Evolutionary conservation across 2,329 filamentous ascomycete species (phyloP).

Genomic region (Pyrenochaeta sp.): DNA sequence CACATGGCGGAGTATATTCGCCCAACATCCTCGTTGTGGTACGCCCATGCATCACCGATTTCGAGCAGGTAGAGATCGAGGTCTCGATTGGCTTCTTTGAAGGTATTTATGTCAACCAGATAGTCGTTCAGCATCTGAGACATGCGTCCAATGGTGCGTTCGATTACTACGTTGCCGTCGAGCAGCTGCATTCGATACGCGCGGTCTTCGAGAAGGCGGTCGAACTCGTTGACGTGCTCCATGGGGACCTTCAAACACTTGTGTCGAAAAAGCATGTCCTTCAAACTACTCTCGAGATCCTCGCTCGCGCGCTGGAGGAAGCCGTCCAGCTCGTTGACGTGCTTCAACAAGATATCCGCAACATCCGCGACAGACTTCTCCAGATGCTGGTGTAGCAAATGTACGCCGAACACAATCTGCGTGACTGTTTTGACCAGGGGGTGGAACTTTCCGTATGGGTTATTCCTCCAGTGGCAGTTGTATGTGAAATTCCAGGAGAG

Average conservation of each 20-base stretch:
- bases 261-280: slow-evolving; percentile 76
- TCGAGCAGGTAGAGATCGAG: slow-evolving; percentile 78
- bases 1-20: slow-evolving; percentile 90
- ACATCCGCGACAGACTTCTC: slow-evolving; percentile 91
- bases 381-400: slow-evolving; percentile 82
- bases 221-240: slow-evolving; percentile 82
- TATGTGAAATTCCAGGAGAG: slow-evolving; percentile 74
- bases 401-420: slow-evolving; percentile 93
- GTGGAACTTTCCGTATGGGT: slow-evolving; percentile 79
- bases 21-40: slow-evolving; percentile 66
- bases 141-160: slow-evolving; percentile 85
- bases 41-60: slow-evolving; percentile 69
- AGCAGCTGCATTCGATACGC: slow-evolving; percentile 83
- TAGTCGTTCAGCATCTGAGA: slow-evolving; percentile 78
- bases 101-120: slow-evolving; percentile 80
- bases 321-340: slow-evolving; percentile 93
- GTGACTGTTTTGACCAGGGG: slow-evolving; percentile 89
- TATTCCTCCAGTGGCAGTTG: slow-evolving; percentile 78
- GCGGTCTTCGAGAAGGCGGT: slow-evolving; percentile 85
- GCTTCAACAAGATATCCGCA: slow-evolving; percentile 84
- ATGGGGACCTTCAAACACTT: slow-evolving; percentile 83
- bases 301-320: slow-evolving; percentile 88
- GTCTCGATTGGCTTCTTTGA: slow-evolving; percentile 76
- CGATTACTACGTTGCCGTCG: slow-evolving; percentile 88
- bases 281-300: slow-evolving; percentile 79